phyloP scores from a whole-genome alignment of 768 basidiomycete species.

The Boletus subparvulus region DNA sequence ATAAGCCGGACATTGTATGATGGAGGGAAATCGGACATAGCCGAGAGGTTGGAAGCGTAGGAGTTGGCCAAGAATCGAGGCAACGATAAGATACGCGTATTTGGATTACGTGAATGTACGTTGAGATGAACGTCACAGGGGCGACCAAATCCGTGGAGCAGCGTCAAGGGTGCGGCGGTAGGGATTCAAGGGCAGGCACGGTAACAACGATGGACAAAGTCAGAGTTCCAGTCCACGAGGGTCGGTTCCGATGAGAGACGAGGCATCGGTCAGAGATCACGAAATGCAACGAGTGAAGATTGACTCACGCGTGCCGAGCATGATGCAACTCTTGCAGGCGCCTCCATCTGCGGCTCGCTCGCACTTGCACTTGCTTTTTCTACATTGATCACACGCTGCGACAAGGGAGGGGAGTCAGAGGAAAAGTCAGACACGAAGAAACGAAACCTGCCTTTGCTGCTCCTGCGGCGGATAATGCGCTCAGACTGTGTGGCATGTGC shows the following conservation, averaged over 20 bases:
- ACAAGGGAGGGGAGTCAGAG: not conserved
- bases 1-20: conserved; percentile 7
- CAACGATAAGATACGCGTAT: conserved; percentile 7
- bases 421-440: not conserved
- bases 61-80: not conserved
- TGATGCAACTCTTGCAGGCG: conserved; percentile 74
- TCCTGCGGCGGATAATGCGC: conserved; percentile 64
- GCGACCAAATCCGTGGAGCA: not conserved
- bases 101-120: conserved; percentile 16
- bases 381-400: conserved; percentile 83
- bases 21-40: conserved; percentile 11
- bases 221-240: not conserved
- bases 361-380: conserved; percentile 89
- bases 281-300: not conserved
- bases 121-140: conserved; percentile 11
- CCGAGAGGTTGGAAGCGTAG: not conserved
- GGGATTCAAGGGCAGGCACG: conserved; percentile 3
- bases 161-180: not conserved
- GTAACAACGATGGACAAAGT: not conserved
- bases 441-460: conserved; percentile 63
- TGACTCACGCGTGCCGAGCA: conserved; percentile 66
- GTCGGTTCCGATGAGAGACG: conserved; percentile 7
- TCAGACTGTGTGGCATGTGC: conserved; percentile 32
- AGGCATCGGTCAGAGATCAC: conserved; percentile 12
- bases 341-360: conserved; percentile 61